Evolutionary conservation across 495 filamentous ascomycete species (phyloP).

Genomic region (Penicillium paradoxum): DNA sequence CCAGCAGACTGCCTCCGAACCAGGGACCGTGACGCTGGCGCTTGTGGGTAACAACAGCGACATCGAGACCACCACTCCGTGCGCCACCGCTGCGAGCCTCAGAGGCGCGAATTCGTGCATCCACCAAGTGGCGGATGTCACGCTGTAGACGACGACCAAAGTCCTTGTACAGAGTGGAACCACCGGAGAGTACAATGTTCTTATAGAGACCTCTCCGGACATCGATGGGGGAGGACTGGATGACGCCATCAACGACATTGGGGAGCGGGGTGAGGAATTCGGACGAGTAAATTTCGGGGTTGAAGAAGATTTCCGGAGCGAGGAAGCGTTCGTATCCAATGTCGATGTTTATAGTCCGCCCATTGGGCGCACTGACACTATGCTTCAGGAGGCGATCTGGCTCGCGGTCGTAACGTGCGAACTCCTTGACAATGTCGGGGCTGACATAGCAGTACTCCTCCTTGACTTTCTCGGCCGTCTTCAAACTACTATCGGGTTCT

Average conservation of each 20-base stretch:
- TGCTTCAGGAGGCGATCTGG: constrained; percentile 87
- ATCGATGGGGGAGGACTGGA: constrained; percentile 95
- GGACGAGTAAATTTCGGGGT: constrained; percentile 97
- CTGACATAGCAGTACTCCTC: constrained; percentile 98
- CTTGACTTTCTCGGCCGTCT: constrained; percentile 96
- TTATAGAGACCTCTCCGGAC: constrained; percentile 96
- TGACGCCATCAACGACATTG: constrained; percentile 89
- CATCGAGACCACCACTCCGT: constrained; percentile 79
- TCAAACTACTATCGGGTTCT: constrained; percentile 92
- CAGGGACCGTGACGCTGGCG: constrained; percentile 93
- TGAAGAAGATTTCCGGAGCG: constrained; percentile 98
- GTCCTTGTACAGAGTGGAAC: constrained; percentile 95
- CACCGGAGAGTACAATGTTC: constrained; percentile 97
- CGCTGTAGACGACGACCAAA: constrained; percentile 93
- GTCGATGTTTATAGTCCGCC: constrained; percentile 77
- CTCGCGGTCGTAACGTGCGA: constrained; percentile 85
- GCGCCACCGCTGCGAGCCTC: constrained; percentile 85
- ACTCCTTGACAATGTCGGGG: constrained; percentile 98
- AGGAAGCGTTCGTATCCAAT: constrained; percentile 98
- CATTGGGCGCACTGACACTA: constrained; percentile 79
- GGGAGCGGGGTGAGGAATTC: constrained; percentile 96
- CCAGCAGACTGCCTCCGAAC: constrained; percentile 95
- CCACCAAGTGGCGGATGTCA: constrained; percentile 92
- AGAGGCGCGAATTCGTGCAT: constrained; percentile 83
- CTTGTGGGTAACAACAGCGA: constrained; percentile 95